Conservation (phyloP, 2,329 filamentous ascomycete genomes). For the Didymella arachidicola region DNA sequence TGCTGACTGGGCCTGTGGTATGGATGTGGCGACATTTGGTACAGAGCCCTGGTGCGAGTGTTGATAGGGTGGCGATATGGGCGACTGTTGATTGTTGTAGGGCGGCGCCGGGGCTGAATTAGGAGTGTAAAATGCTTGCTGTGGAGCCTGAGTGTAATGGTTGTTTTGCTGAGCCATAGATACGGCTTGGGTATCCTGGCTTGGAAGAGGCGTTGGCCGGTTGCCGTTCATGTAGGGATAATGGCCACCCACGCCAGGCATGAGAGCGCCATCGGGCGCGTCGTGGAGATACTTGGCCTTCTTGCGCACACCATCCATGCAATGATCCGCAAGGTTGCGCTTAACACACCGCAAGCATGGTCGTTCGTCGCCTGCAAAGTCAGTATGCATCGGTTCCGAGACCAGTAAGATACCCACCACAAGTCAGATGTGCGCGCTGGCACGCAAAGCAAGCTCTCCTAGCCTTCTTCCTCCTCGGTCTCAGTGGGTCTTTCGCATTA, state of each 20-base stretch:
- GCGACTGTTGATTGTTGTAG: constrained; percentile 75
- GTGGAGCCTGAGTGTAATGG: constrained; percentile 54
- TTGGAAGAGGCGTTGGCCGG: constrained; percentile 51
- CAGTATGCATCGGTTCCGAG: not conserved
- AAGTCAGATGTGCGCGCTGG: constrained; percentile 95
- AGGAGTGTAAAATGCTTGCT: constrained; percentile 52
- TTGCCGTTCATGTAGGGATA: constrained; percentile 64
- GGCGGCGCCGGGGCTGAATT: constrained; percentile 49
- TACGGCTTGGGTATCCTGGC: constrained; percentile 35
- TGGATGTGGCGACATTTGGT: constrained; percentile 58
- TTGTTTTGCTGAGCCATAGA: constrained; percentile 47
- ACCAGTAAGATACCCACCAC: constrained; percentile 74
- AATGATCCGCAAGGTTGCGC: constrained; percentile 86
- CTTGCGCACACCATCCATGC: constrained; percentile 95
- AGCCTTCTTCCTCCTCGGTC: constrained; percentile 94
- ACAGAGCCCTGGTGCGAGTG: constrained; percentile 59
- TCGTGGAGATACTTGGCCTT: constrained; percentile 99
- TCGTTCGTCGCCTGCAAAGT: constrained; percentile 80
- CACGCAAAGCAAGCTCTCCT: constrained; percentile 95
- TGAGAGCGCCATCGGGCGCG: constrained; percentile 85
- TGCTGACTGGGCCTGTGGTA: constrained; percentile 49
- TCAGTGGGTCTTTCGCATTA: constrained; percentile 84
- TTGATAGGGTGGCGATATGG: constrained; percentile 76
- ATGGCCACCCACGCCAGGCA: constrained; percentile 81
- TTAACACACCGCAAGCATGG: constrained; percentile 95